Evolutionary conservation across 768 basidiomycete species (phyloP), one percentile per base, ranked within the genome.

Genomic region (Auriscalpium orientale): DNA sequence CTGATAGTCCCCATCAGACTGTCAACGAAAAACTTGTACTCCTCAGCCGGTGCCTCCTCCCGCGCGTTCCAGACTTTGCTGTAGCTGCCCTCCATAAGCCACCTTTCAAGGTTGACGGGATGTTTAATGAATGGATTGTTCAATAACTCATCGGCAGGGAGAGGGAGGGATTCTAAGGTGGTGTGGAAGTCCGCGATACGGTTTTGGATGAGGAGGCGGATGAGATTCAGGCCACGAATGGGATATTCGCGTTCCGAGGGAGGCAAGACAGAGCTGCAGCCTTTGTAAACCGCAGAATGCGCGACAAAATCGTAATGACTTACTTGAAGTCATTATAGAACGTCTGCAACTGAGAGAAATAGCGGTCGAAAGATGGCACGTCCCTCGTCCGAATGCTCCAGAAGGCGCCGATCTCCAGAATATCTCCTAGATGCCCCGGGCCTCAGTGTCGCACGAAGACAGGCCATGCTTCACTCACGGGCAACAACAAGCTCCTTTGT

Each of bases 41-140:
- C 95, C 60, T 93, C 91, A 38, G 89, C 83, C 1, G 95, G 93
- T 1, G 94, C 91, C 64, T 93, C 86, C 61, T 90, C 90, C 61
- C 94, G 82, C 38, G 95, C 95, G 65, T 89, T 85, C 91, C 95
- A 99, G 11, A 98, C 95, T 69, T 95, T 95, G 72, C 91, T 92
- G 70, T 98, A 99, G 65, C 89, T 89, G 40, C 95, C 95, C 70
- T 98, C 95, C 95, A 99, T 99, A 46, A 98, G 79, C 91, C 95
- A 98, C 50, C 89, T 79, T 70, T 99, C 95, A 58, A 95, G 82
- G 68, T 94, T 90, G 56, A 94, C 87, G 12, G 91, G 90, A 68
- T 93, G 92, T 53, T 81, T 78, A 65, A 94, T 83, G 67, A 77
- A 91, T 7, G 83, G 80, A 68, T 88, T 89, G 35, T 82, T 76